These are phyloP conservation scores for Larix sibirica DNA, from an alignment of 83 land plant species.

Conservation along the genomic window DNA sequence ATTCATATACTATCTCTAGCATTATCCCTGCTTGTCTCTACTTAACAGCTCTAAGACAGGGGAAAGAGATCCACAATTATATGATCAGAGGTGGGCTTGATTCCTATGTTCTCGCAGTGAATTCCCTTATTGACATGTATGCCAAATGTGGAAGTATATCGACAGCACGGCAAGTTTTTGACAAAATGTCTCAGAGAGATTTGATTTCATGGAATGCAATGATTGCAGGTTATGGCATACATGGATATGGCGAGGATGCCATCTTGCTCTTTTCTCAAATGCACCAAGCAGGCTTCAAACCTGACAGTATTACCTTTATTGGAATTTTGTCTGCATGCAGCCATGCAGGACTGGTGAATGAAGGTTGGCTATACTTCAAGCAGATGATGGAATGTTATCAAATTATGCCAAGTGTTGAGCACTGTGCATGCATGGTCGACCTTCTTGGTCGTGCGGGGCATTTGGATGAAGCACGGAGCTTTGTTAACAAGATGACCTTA, in stretches of 20 bases:
- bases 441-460: not conserved
- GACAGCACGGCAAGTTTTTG: constrained; percentile 38
- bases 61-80: constrained; percentile 45
- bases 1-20: constrained; percentile 27
- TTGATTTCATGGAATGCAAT: constrained; percentile 42
- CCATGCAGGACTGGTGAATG: not conserved
- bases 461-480: not conserved
- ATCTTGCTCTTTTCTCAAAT: not conserved
- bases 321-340: not conserved
- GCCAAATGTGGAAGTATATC: constrained; percentile 33
- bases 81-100: constrained; percentile 22
- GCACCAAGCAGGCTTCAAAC: not conserved
- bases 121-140: constrained; percentile 61
- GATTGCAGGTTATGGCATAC: constrained; percentile 28
- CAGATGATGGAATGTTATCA: not conserved
- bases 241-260: not conserved
- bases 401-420: not conserved
- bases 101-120: constrained; percentile 32
- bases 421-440: constrained; percentile 6
- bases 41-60: constrained; percentile 16
- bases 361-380: not conserved
- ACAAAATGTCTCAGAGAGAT: constrained; percentile 35
- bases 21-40: constrained; percentile 40
- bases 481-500: not conserved
- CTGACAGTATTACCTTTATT: not conserved